These are phyloP conservation scores for Prunus campanulata DNA, from an alignment of 306 rosid species.

Conservation along the genomic window DNA sequence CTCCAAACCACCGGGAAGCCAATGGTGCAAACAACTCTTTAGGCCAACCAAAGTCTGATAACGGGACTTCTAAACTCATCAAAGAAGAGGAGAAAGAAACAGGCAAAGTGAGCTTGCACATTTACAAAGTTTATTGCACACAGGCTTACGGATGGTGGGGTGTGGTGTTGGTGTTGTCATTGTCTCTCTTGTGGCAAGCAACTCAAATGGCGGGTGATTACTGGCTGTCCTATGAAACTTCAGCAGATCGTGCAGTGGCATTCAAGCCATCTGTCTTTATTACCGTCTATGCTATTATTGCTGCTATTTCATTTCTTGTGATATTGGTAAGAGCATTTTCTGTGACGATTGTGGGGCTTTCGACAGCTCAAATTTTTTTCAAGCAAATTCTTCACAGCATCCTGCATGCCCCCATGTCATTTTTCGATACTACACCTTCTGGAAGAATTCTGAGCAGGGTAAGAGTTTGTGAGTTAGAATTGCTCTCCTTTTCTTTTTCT, in stretches of 20 bases:
- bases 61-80: slow-evolving; percentile 79
- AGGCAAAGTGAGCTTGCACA: slow-evolving; percentile 68
- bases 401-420: slow-evolving; percentile 96
- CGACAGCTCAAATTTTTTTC: slow-evolving; percentile 77
- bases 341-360: slow-evolving; percentile 58
- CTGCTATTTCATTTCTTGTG: slow-evolving; percentile 39
- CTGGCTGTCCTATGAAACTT: slow-evolving; percentile 90
- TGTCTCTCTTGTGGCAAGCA: slow-evolving; percentile 75
- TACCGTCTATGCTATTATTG: slow-evolving; percentile 50
- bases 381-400: slow-evolving; percentile 66
- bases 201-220: slow-evolving; percentile 73
- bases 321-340: slow-evolving; percentile 47
- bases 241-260: slow-evolving; percentile 49
- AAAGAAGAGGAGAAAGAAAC: slow-evolving; percentile 92
- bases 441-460: slow-evolving; percentile 95
- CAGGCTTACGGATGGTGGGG: slow-evolving; percentile 98
- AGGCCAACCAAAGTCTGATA: slow-evolving; percentile 44
- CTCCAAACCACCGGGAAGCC: slow-evolving; percentile 36
- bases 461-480: slow-evolving; percentile 19
- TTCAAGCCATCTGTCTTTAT: slow-evolving; percentile 64
- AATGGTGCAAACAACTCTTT: slow-evolving; percentile 53
- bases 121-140: slow-evolving; percentile 81
- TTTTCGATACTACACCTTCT: slow-evolving; percentile 96
- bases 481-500: background rate
- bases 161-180: slow-evolving; percentile 37